Base-by-base conservation (phyloP, 441 rosid species). In the Adansonia madagascariensis region DNA sequence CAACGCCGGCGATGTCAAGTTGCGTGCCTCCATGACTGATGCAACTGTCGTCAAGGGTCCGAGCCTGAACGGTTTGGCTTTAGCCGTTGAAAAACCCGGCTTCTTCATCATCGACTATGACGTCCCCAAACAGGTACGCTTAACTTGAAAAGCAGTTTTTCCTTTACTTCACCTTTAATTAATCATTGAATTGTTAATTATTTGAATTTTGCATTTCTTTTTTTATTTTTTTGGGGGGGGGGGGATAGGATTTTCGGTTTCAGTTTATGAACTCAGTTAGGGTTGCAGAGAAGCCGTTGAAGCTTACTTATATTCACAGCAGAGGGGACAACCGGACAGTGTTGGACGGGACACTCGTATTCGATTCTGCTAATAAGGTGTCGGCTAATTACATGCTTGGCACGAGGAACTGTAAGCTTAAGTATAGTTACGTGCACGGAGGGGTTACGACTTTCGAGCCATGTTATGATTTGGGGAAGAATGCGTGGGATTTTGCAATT, bases 211-310 rank as follows among this genome's bases (percentile, higher is more conserved):
- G 67, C 47, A 12, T 65, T 52, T 52, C 53, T 50, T 7, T 44
- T 31, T 31, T 31, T n/a, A n/a, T n/a, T 31, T 31, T 31, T 31
- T 31, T 31, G 3, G 3, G 35, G 35, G 35, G 35, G 35, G 52
- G 52, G 75, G 75, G 71, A 79, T 88, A 96, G 99, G 98, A 96
- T 83, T 87, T 91, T 72, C 88, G 92, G 84, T 96, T 96, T 85
- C 99, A 92, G 93, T 96, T 96, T 78, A 96, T 96, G 98, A 96
- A 91, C 88, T 84, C 88, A 0, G 84, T 91, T 17, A 90, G 74
- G 78, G 79, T 94, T 74, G 96, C 79, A 8, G 92, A 96, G 79
- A 96, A 94, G 83, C 94, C 94, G 8, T 86, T 96, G 92, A 91
- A 91, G 74, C 73, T 96, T 80, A 94, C 97, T 47, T 96, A 94